Evolutionary conservation across 768 basidiomycete genomes (phyloP).

Genomic region (Podaxis sp.): DNA sequence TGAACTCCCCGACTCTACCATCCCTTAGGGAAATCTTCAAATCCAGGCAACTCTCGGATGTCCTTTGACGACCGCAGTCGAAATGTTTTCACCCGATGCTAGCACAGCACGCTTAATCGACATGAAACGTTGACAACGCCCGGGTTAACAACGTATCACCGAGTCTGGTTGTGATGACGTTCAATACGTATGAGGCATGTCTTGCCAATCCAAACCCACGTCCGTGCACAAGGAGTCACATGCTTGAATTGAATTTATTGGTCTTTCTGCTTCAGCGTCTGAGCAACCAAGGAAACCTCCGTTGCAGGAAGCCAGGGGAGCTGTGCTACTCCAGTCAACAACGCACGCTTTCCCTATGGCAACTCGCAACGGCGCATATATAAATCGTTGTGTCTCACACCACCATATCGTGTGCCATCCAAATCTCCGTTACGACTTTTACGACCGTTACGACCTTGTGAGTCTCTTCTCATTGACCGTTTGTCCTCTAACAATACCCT

Average conservation of each 20-base stretch:
- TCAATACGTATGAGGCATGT: background rate
- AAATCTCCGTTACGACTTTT: conserved; percentile 17
- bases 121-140: background rate
- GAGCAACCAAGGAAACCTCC: background rate
- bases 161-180: background rate
- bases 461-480: background rate
- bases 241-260: background rate
- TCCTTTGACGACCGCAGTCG: background rate
- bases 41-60: background rate
- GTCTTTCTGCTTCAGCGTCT: background rate
- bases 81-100: background rate
- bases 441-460: conserved; percentile 17
- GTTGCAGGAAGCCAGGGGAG: background rate
- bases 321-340: background rate
- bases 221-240: background rate
- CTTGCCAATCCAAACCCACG: background rate
- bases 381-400: background rate
- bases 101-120: background rate
- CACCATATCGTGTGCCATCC: conserved; percentile 25
- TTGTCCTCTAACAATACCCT: background rate
- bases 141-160: background rate
- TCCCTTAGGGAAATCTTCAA: background rate
- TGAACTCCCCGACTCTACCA: background rate
- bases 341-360: background rate
- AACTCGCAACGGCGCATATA: background rate